Evolutionary conservation across 2,329 filamentous ascomycete species (phyloP), one percentile per base, ranked within the genome.

Genomic region (Chaetomiaceae sp.): DNA sequence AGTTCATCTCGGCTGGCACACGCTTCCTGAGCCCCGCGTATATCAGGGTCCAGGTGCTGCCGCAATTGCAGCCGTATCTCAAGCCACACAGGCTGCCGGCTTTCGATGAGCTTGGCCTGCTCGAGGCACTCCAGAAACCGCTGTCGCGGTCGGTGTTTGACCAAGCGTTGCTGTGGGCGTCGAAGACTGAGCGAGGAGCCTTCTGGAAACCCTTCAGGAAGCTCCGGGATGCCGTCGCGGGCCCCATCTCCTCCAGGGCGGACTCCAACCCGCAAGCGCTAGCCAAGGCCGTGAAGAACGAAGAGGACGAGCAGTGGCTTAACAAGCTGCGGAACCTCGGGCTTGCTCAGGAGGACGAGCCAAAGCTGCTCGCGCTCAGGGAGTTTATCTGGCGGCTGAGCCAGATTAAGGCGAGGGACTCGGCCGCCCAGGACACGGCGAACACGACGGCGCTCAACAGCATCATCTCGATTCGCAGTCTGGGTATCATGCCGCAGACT

Each of bases 231-330:
- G 66, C 75, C 38, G 82, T 85, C 1, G 88, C 91, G 61, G 85
- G 82, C 1, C 80, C 82, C 1, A 78, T 82, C 6, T 79, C 76
- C 11, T 73, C 75, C 2, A 77, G 82, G 56, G 77, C 80, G 63
- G 84, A 86, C 56, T 67, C 79, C 48, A 77, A 77, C 34, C 68
- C 74, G 45, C 80, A 79, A 62, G 75, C 82, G 9, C 71, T 94
- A 25, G 79, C 76, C 58, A 83, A 82, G 60, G 73, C 88, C 3
- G 72, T 80, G 0, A 91, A 84, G 65, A 96, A 91, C 61, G 91
- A 95, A 8, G 92, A 97, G 68, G 94, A 99, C 65, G 91, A 96
- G 58, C 83, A 91, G 61, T 97, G 94, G 91, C 75, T 99, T n/a
- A 77, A 81, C 14, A 87, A 90, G 59, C 72, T 99, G 44, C 83